A percentile compares a stretch with the other conserved stretches of the same genome.
Conservation (phyloP, 768 basidiomycete species). For the Mycena amicta region DNA sequence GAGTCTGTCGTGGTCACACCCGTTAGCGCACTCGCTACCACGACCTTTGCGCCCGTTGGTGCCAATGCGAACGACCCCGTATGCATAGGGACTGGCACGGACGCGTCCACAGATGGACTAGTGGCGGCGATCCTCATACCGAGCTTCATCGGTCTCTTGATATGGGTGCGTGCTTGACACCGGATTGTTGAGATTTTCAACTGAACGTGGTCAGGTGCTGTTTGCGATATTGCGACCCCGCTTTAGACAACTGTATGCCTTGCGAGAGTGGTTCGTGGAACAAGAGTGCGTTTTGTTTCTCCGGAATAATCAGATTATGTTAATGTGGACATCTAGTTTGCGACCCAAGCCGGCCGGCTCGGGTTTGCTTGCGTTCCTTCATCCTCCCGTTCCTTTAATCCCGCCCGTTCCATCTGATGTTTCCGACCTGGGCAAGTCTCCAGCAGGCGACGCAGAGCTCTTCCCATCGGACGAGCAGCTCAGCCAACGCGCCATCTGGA, state of each 20-base stretch:
- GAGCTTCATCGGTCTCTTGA: slow-evolving; percentile 58
- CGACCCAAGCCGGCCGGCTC: slow-evolving; percentile 65
- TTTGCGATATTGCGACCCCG: slow-evolving; percentile 72
- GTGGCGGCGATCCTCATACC: slow-evolving; percentile 60
- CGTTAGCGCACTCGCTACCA: slow-evolving; percentile 3
- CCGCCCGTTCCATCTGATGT: slow-evolving; percentile 60
- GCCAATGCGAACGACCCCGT: slow-evolving; percentile 33
- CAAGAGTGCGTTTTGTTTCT: slow-evolving; percentile 61
- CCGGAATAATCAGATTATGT: too few relatives aligned
- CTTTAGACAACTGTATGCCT: slow-evolving; percentile 70
- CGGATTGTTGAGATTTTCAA: too few relatives aligned
- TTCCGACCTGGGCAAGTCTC: slow-evolving; percentile 54
- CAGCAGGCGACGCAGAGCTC: slow-evolving; percentile 50
- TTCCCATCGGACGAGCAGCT: slow-evolving; percentile 80
- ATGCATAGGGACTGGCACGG: slow-evolving; percentile 68
- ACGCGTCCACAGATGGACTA: slow-evolving; percentile 63
- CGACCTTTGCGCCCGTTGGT: slow-evolving; percentile 1
- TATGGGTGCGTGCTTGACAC: slow-evolving; percentile 58
- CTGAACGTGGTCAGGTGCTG: slow-evolving; percentile 57
- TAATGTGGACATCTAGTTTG: too few relatives aligned
- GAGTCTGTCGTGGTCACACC: slow-evolving; percentile 18
- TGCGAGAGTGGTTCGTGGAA: slow-evolving; percentile 78
- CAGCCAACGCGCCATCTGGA: slow-evolving; percentile 70
- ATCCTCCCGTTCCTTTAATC: slow-evolving; percentile 68
- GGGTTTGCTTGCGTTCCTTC: slow-evolving; percentile 67